phyloP scores from a whole-genome alignment of 345 rosid species.

The Bruguiera parviflora region DNA sequence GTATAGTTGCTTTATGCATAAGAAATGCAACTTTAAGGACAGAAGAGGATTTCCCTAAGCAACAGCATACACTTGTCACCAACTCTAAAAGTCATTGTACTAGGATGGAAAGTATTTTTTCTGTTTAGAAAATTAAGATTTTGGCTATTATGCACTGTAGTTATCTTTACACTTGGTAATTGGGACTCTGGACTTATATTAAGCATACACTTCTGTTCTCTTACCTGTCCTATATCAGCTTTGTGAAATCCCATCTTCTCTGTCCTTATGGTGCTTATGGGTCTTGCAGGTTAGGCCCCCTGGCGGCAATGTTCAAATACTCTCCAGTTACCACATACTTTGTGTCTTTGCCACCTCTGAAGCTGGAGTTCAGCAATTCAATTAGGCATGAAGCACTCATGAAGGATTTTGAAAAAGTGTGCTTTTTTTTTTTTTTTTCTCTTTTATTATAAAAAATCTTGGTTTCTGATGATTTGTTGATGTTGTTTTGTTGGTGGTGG shows the following conservation, averaged over 20 bases:
- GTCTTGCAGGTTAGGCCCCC: constrained; percentile 61
- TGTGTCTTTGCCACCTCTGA: constrained; percentile 70
- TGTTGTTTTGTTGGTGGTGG: constrained; percentile 9
- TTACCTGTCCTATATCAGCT: not conserved
- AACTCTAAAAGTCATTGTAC: not conserved
- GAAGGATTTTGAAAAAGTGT: constrained; percentile 57
- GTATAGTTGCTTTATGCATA: not conserved
- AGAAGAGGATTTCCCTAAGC: not conserved
- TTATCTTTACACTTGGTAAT: not conserved
- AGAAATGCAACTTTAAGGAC: no score
- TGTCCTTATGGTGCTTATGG: not conserved
- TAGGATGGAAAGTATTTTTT: not conserved
- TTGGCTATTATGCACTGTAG: not conserved
- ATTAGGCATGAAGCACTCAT: constrained; percentile 49
- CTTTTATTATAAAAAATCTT: constrained; percentile 9
- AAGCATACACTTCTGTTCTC: not conserved
- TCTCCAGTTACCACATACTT: constrained; percentile 66
- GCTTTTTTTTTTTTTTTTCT: constrained; percentile 7
- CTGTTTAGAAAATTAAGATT: not conserved
- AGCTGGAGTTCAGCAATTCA: constrained; percentile 55
- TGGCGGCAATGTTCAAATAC: constrained; percentile 87
- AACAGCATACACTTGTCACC: not conserved
- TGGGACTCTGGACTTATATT: not conserved
- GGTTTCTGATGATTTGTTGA: not conserved
- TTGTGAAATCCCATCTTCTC: not conserved